These are phyloP conservation scores for Tripterygium wilfordii DNA, from an alignment of 177 flowering plant species.

Conservation along the genomic window DNA sequence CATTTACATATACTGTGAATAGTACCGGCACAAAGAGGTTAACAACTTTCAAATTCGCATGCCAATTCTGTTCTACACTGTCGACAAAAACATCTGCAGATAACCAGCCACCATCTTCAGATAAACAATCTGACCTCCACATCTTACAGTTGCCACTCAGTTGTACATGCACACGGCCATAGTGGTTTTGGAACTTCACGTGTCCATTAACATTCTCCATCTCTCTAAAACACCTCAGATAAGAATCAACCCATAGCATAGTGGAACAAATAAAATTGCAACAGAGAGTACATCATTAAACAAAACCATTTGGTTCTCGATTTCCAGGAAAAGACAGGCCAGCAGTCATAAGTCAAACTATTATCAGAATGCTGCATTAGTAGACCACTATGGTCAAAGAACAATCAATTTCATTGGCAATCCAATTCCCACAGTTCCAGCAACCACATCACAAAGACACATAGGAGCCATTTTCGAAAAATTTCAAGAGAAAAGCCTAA, in stretches of 20 bases:
- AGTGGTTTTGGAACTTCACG: constrained; percentile 87
- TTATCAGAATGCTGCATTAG: no score
- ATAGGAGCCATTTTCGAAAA: no score
- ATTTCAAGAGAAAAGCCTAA: no score
- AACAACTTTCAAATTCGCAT: constrained; percentile 75
- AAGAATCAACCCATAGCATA: no score
- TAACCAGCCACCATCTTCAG: constrained; percentile 91
- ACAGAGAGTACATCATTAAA: not conserved
- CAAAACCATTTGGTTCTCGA: no score
- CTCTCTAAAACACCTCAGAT: no score
- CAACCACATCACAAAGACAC: no score
- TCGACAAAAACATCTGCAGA: constrained; percentile 89
- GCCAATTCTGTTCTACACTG: constrained; percentile 85
- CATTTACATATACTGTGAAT: constrained; percentile 14
- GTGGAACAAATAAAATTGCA: constrained; percentile 1
- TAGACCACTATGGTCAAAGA: no score
- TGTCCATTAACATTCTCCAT: constrained; percentile 86
- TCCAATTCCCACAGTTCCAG: no score
- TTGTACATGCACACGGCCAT: constrained; percentile 76
- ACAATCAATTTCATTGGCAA: no score
- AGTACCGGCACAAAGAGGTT: constrained; percentile 92
- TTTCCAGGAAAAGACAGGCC: no score
- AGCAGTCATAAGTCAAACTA: no score
- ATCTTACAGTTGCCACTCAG: constrained; percentile 77
- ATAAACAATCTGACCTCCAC: constrained; percentile 66